phyloP scores from a whole-genome alignment of 2,329 filamentous ascomycete species.

The Ophiocordyceps camponoti-saundersi region DNA sequence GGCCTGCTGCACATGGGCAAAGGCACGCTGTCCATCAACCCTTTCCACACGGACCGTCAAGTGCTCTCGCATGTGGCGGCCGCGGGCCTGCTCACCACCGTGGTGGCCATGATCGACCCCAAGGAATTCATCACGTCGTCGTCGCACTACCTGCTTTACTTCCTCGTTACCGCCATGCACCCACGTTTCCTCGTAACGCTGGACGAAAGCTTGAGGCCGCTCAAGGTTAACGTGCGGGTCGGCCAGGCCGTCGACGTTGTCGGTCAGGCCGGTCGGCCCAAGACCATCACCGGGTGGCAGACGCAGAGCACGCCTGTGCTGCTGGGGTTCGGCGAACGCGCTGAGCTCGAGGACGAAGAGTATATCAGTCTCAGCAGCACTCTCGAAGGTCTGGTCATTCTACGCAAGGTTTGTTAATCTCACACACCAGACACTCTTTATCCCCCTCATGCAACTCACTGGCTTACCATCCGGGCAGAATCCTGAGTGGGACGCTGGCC shows the following conservation, averaged over 20 bases:
- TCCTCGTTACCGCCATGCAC: conserved; percentile 90
- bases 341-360: conserved; percentile 93
- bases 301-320: conserved; percentile 98
- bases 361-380: conserved; percentile 85
- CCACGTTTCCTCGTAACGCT: conserved; percentile 92
- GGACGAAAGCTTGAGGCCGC: conserved; percentile 81
- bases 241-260: conserved; percentile 98
- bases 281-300: conserved; percentile 99
- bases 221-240: conserved; percentile 91
- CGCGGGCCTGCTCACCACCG: conserved; percentile 73
- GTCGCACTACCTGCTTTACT: conserved; percentile 90
- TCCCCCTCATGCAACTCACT: background rate
- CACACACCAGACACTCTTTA: no score
- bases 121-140: conserved; percentile 59
- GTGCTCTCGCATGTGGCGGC: conserved; percentile 84
- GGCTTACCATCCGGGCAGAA: conserved; percentile 11
- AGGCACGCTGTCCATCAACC: conserved; percentile 85
- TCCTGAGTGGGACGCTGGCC: conserved; percentile 21
- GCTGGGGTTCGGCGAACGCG: conserved; percentile 84
- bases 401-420: conserved; percentile 78
- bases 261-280: conserved; percentile 87
- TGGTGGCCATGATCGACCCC: conserved; percentile 87
- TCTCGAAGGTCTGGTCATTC: conserved; percentile 85
- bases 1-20: conserved; percentile 98
- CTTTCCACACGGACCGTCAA: conserved; percentile 98